Conservation (phyloP, 306 rosid genomes). For the Acacia acuminata region DNA sequence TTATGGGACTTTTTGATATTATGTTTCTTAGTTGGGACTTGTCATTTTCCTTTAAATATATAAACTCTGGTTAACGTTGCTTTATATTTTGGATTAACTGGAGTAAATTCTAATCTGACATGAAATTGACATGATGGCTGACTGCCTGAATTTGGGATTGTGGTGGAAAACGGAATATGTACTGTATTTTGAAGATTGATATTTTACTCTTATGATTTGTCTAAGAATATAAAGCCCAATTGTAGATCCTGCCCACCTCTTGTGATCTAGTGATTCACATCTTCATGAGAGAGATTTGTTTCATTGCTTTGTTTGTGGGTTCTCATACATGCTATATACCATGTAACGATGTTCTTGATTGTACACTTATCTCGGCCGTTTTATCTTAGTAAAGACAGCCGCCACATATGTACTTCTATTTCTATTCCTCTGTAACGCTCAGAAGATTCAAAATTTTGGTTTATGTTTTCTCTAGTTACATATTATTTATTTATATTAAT, state of each 20-base stretch:
- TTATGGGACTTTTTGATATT: no score
- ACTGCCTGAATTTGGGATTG: conserved; percentile 1
- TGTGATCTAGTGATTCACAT: neutral
- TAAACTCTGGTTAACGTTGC: neutral
- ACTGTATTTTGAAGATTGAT: neutral
- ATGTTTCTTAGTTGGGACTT: no score
- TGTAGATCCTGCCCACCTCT: neutral
- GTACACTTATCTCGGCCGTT: neutral
- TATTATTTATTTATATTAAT: neutral
- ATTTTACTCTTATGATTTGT: neutral
- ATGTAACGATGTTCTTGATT: neutral
- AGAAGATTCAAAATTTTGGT: neutral
- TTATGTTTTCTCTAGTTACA: neutral
- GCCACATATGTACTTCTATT: neutral
- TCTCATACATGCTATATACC: neutral
- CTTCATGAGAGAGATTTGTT: neutral
- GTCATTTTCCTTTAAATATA: no score
- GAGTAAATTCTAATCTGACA: neutral
- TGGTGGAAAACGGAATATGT: neutral
- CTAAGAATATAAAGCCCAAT: neutral
- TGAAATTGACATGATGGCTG: neutral
- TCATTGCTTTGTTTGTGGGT: neutral
- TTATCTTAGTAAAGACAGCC: neutral
- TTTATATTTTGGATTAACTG: neutral
- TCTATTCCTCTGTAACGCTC: neutral